Evolutionary conservation across 306 rosid species (phyloP).

Genomic region (Corylus americana): DNA sequence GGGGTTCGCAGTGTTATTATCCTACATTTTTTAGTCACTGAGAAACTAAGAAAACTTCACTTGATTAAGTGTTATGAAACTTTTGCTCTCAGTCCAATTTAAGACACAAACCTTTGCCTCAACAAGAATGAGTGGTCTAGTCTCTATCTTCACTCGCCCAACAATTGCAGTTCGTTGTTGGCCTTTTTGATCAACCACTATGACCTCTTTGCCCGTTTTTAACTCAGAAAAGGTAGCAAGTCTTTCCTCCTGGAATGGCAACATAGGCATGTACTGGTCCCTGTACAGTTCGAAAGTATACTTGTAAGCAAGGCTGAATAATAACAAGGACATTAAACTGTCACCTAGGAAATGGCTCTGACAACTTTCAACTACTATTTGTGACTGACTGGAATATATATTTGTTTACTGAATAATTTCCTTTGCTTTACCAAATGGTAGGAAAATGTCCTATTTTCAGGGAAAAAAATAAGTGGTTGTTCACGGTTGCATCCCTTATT

Average conservation of each 20-base stretch:
- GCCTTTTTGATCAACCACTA: constrained; percentile 77
- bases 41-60: neutral
- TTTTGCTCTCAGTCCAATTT: neutral
- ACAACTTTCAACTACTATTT: neutral
- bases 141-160: constrained; percentile 87
- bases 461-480: neutral
- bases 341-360: neutral
- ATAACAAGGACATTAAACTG: neutral
- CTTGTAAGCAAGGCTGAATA: neutral
- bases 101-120: constrained; percentile 79
- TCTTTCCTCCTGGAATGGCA: constrained; percentile 82
- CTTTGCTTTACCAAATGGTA: neutral
- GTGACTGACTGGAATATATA: neutral
- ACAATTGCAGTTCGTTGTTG: constrained; percentile 70
- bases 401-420: neutral
- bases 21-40: neutral
- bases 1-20: neutral
- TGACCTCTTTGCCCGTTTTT: constrained; percentile 80
- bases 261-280: constrained; percentile 87
- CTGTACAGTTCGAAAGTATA: constrained; percentile 36
- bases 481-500: neutral
- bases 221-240: constrained; percentile 82
- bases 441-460: neutral
- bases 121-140: constrained; percentile 74
- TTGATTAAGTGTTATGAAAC: neutral